Percentiles rank a stretch among this genome's conserved stretches.
Evolutionary conservation across 1,284 basidiomycete species (phyloP).

Genomic region (Coniferiporia weirii): DNA sequence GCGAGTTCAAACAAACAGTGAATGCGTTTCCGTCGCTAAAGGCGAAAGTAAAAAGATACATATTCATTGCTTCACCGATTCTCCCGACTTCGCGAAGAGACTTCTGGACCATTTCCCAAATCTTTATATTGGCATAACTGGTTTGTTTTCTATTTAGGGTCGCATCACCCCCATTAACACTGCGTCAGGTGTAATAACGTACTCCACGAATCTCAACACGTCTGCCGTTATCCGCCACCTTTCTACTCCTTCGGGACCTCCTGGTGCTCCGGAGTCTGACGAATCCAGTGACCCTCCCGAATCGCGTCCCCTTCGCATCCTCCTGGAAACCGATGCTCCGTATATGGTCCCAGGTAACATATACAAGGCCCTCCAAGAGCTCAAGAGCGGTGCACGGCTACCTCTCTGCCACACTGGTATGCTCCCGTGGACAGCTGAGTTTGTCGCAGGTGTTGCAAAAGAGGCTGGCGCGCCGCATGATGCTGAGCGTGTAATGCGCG

Average conservation of each 20-base stretch:
- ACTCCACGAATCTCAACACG: constrained; percentile 65
- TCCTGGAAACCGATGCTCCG: constrained; percentile 80
- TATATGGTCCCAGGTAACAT: constrained; percentile 78
- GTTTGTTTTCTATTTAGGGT: constrained; percentile 28
- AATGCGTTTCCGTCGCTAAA: not conserved
- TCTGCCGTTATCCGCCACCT: constrained; percentile 52
- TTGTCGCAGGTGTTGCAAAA: constrained; percentile 48
- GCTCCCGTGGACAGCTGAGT: constrained; percentile 80
- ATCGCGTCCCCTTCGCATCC: constrained; percentile 44
- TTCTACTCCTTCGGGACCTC: constrained; percentile 22
- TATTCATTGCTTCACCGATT: constrained; percentile 78
- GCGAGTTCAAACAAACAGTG: constrained; percentile 9
- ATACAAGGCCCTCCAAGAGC: constrained; percentile 46
- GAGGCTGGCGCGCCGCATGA: constrained; percentile 42
- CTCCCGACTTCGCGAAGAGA: constrained; percentile 61
- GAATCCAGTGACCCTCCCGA: not conserved
- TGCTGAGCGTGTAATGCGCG: constrained; percentile 50
- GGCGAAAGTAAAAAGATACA: constrained; percentile 48
- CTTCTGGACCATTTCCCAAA: constrained; percentile 75
- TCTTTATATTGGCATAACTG: constrained; percentile 75
- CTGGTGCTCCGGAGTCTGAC: not conserved
- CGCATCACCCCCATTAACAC: not conserved
- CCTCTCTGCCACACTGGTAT: constrained; percentile 73
- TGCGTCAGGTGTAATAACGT: constrained; percentile 66
- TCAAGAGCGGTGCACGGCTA: constrained; percentile 48